A percentile compares a stretch with the other conserved stretches of the same genome.
Evolutionary conservation across 2,329 filamentous ascomycete species (phyloP).

Genomic region (Lizonia empirigonia): DNA sequence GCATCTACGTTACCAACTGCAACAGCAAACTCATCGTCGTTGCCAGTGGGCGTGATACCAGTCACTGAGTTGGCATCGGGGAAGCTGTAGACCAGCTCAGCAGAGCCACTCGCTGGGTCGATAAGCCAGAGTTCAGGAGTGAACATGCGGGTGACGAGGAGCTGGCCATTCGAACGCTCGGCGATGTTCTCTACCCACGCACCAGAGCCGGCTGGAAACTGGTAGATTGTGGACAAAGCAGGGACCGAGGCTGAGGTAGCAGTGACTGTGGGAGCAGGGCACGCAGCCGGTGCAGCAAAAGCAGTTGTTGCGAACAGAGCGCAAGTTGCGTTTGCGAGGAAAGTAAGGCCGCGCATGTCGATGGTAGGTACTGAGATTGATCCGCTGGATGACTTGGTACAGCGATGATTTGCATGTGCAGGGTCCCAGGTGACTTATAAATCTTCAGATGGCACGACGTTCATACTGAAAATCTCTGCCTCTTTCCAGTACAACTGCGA

Average conservation of each 20-base stretch:
- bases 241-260: background rate
- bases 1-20: constrained; percentile 16
- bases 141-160: constrained; percentile 17
- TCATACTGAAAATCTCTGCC: constrained; percentile 13
- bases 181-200: constrained; percentile 19
- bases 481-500: constrained; percentile 9
- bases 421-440: constrained; percentile 7
- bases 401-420: constrained; percentile 8
- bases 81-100: constrained; percentile 12
- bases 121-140: constrained; percentile 19
- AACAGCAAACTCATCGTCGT: constrained; percentile 16
- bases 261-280: background rate
- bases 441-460: background rate
- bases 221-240: constrained; percentile 8
- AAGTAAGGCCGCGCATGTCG: constrained; percentile 11
- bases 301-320: constrained; percentile 7
- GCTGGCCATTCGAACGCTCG: constrained; percentile 15
- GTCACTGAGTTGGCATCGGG: constrained; percentile 13
- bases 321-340: constrained; percentile 6
- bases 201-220: constrained; percentile 11
- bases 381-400: constrained; percentile 3
- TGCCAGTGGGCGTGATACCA: constrained; percentile 16
- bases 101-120: constrained; percentile 10
- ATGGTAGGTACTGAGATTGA: background rate
- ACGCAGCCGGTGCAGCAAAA: constrained; percentile 9